phyloP scores from a whole-genome alignment of 192 early-diverging fungal species.

The Coemansia sp. region DNA sequence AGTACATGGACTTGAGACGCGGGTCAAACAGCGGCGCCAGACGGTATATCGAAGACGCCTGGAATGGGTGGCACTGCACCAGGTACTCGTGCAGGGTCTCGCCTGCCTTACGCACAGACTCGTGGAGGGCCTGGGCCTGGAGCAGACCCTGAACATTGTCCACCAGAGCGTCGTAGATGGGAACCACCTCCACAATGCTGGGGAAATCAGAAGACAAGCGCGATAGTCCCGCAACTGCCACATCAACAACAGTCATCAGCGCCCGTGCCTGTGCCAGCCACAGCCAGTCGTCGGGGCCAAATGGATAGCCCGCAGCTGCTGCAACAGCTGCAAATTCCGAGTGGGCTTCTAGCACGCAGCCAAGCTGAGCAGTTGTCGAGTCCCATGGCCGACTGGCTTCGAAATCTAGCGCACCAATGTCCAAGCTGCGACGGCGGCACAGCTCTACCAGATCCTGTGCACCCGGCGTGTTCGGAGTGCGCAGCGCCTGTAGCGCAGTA shows the following conservation, averaged over 20 bases:
- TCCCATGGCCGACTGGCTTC: conserved; percentile 32
- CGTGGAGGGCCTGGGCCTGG: conserved; percentile 20
- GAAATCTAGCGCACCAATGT: conserved; percentile 18
- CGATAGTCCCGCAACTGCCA: conserved; percentile 12
- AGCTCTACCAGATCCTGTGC: conserved; percentile 39
- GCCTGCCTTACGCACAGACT: conserved; percentile 24
- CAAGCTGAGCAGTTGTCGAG: conserved; percentile 31
- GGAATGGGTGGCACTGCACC: conserved; percentile 50
- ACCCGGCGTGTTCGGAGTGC: conserved; percentile 4
- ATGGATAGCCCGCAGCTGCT: conserved; percentile 1
- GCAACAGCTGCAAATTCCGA: conserved; percentile 20
- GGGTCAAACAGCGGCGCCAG: conserved; percentile 51
- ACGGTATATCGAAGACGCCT: conserved; percentile 49
- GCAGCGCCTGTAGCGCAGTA: conserved; percentile 13
- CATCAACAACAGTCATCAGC: conserved; percentile 27
- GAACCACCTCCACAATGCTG: conserved; percentile 43
- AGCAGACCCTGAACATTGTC: conserved; percentile 36
- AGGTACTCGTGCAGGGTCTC: conserved; percentile 39
- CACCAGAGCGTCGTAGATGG: conserved; percentile 38
- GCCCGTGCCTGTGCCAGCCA: conserved; percentile 42
- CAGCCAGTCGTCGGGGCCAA: conserved; percentile 41
- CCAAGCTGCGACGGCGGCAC: conserved; percentile 29
- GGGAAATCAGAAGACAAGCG: conserved; percentile 30
- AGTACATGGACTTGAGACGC: conserved; percentile 45
- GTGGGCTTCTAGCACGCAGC: conserved; percentile 24